Evolutionary conservation across 1,284 basidiomycete genomes (phyloP), one percentile per base, ranked within the genome.

Genomic region (Ceratobasidium sp.): DNA sequence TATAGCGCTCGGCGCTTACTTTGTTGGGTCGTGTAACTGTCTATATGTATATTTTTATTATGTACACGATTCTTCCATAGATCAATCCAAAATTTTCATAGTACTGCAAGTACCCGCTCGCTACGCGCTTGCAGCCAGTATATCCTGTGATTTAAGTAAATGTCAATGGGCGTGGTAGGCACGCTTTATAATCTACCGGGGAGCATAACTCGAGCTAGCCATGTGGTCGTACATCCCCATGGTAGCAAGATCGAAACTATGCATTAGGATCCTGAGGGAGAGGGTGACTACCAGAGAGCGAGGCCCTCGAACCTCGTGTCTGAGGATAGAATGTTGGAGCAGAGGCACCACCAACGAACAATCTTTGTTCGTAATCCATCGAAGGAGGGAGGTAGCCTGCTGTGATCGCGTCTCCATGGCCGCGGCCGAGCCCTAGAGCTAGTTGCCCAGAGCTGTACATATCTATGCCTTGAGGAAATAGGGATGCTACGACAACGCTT

Each of bases 111-210:
- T 10, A 26, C 65, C 65, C 23, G 26, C 59, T 59, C 40, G 48
- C 59, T 9, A 20, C 26, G 71, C 71, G 26, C 71, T 74, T 74
- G 57, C 48, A 52, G 15, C n/a, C 61, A 64, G 71, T 74, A 74
- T 40, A 38, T 12, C 7, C 20, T 12, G 44, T 64, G 44, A 64
- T 10, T 64, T 64, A 64, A n/a, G 44, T 4, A 6, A 64, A 64
- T 17, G 20, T 23, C 61, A 64, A 40, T 17, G 38, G 40, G 13
- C 13, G 17, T 23, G 33, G 23, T 2, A 42, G 28, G 44, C 15
- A 6, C 40, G 5, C 5, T 20, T 17, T 44, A 12, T 15, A 44
- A 13, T 44, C 40, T 64, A 64, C 17, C 65, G 44, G 26, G n/a
- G n/a, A n/a, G n/a, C n/a, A n/a, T 67, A 67, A n/a, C n/a, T 64